Evolutionary conservation across 306 rosid species (phyloP).

Genomic region (Canavalia gladiata): DNA sequence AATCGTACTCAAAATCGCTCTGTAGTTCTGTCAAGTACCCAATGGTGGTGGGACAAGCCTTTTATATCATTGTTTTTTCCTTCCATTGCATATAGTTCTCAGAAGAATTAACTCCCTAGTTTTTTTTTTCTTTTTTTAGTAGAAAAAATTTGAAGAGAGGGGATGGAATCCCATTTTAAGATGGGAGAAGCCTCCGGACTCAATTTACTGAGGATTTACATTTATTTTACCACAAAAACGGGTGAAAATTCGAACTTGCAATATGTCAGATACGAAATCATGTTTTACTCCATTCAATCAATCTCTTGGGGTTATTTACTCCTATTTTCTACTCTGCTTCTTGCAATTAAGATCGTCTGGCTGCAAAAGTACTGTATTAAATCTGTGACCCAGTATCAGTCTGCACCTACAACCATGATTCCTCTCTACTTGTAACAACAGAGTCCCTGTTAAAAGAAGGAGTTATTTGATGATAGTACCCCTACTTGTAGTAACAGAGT

Average conservation of each 20-base stretch:
- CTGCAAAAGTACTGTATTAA: slow-evolving; percentile 34
- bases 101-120: slow-evolving; percentile 39
- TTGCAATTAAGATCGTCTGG: slow-evolving; percentile 46
- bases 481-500: slow-evolving; percentile 1
- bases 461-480: slow-evolving; percentile 41
- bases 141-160: too few relatives aligned
- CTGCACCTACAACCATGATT: slow-evolving; percentile 49
- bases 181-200: too few relatives aligned
- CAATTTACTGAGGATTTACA: too few relatives aligned
- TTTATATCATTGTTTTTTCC: slow-evolving; percentile 38
- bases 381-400: slow-evolving; percentile 31
- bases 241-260: too few relatives aligned
- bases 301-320: too few relatives aligned
- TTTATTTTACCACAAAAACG: too few relatives aligned
- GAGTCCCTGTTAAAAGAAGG: slow-evolving; percentile 18
- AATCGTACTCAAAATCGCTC: slow-evolving; percentile 41
- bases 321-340: slow-evolving; percentile 25
- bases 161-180: too few relatives aligned
- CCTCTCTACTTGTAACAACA: slow-evolving; percentile 42
- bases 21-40: slow-evolving; percentile 38
- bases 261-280: too few relatives aligned
- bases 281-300: too few relatives aligned
- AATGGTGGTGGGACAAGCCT: slow-evolving; percentile 51
- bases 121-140: too few relatives aligned
- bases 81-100: slow-evolving; percentile 14